phyloP scores from a whole-genome alignment of 768 basidiomycete species.

The Collybiopsis confluens region DNA sequence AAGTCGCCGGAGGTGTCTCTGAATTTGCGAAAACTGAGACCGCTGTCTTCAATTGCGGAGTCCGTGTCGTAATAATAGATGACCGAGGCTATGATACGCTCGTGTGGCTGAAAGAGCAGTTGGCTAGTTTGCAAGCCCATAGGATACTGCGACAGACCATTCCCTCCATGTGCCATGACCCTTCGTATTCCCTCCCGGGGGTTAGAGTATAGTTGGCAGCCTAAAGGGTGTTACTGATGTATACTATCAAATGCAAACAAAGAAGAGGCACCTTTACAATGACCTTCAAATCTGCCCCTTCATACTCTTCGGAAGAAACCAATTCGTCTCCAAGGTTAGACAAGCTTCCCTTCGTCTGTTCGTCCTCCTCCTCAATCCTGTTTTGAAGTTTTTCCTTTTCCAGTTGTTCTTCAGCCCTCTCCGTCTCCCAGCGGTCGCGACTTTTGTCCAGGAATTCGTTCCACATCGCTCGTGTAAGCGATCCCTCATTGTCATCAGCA shows the following conservation, averaged over 20 bases:
- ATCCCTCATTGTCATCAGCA: neutral
- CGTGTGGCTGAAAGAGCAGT: constrained; percentile 13
- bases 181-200: constrained; percentile 14
- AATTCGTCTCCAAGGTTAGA: neutral
- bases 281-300: constrained; percentile 4
- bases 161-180: constrained; percentile 17
- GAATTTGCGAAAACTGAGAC: constrained; percentile 10
- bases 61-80: constrained; percentile 17
- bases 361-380: neutral
- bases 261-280: constrained; percentile 3
- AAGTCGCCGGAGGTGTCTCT: constrained; percentile 38
- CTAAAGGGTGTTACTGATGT: constrained; percentile 6
- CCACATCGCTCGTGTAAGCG: neutral
- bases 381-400: neutral
- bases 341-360: neutral
- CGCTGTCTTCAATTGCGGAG: constrained; percentile 7
- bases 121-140: neutral
- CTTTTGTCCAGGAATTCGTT: neutral
- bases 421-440: neutral
- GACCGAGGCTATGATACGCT: constrained; percentile 13
- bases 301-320: neutral
- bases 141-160: constrained; percentile 11
- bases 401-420: neutral
- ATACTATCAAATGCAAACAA: neutral
- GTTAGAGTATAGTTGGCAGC: constrained; percentile 15